Percentiles rank a stretch among this genome's conserved stretches.
phyloP scores from a whole-genome alignment of 352 stramenopile genomes.

The Phytophthora syringae region DNA sequence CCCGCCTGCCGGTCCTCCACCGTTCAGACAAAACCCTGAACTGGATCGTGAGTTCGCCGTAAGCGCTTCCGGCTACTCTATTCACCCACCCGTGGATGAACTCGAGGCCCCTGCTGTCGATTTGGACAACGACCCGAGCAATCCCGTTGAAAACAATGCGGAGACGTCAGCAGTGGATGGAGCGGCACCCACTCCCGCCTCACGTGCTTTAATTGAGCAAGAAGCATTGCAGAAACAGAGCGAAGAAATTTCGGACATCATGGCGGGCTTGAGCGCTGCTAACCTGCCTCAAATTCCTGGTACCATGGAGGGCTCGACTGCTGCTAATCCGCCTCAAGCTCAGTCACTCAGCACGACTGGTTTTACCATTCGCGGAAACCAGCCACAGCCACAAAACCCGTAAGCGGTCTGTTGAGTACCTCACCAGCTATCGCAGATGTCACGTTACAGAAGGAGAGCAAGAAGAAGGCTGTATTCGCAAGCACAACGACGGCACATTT shows the following conservation, averaged over 20 bases:
- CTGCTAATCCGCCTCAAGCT: conserved; percentile 4
- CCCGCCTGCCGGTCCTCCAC: conserved; percentile 30
- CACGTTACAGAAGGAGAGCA: conserved; percentile 1
- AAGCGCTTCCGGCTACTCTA: conserved; percentile 30
- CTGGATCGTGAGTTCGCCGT: conserved; percentile 27
- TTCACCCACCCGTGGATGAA: conserved; percentile 32
- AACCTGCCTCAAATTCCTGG: conserved; percentile 10
- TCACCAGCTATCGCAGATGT: conserved; percentile 2
- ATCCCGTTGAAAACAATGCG: conserved; percentile 6
- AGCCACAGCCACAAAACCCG: conserved; percentile 24
- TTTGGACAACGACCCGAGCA: conserved; percentile 20
- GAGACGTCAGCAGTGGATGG: background rate
- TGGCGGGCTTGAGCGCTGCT: conserved; percentile 27
- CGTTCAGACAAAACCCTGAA: conserved; percentile 44
- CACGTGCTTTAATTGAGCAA: background rate
- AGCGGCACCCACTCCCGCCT: too few species aligned
- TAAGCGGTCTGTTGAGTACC: conserved; percentile 11
- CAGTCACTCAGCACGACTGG: conserved; percentile 22
- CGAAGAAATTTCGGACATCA: conserved; percentile 34
- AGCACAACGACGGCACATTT: conserved; percentile 9
- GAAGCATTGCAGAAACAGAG: conserved; percentile 26
- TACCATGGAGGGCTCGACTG: conserved; percentile 30
- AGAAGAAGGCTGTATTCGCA: background rate
- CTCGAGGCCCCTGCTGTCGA: conserved; percentile 33
- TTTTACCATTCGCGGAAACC: conserved; percentile 36